These are phyloP conservation scores for Cardamine chenopodiifolia DNA, from an alignment of 345 rosid genomes.

Conservation along the genomic window DNA sequence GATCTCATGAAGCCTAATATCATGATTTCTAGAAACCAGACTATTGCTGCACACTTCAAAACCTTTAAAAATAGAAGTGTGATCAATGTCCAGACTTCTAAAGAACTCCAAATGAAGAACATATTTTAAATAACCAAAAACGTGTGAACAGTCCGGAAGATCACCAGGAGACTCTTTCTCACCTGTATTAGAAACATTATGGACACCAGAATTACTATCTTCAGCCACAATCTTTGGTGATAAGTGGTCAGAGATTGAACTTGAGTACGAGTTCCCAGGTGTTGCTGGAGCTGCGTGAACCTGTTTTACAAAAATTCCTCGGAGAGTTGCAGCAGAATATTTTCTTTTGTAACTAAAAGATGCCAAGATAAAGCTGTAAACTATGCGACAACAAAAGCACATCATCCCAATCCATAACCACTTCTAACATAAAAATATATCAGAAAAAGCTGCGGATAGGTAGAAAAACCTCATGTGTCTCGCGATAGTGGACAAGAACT, in stretches of 20 bases:
- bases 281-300: constrained; percentile 80
- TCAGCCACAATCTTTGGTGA: constrained; percentile 54
- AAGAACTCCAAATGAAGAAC: constrained; percentile 14
- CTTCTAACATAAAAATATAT: constrained; percentile 3
- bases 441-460: constrained; percentile 22
- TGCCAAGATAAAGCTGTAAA: constrained; percentile 25
- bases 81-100: constrained; percentile 4
- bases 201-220: constrained; percentile 77
- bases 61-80: constrained; percentile 30
- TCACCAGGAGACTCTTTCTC: constrained; percentile 45
- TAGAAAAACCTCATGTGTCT: constrained; percentile 76
- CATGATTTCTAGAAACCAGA: constrained; percentile 58
- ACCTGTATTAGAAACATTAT: constrained; percentile 46
- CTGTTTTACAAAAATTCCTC: constrained; percentile 42
- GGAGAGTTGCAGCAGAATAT: constrained; percentile 20
- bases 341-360: constrained; percentile 19
- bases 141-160: not conserved
- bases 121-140: not conserved
- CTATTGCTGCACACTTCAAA: constrained; percentile 57
- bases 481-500: constrained; percentile 99
- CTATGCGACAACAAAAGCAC: constrained; percentile 4
- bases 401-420: constrained; percentile 17
- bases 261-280: constrained; percentile 67
- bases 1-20: constrained; percentile 79
- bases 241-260: constrained; percentile 75